Evolutionary conservation across 2,329 filamentous ascomycete species (phyloP).

Genomic region (Karstenula rhodostoma): DNA sequence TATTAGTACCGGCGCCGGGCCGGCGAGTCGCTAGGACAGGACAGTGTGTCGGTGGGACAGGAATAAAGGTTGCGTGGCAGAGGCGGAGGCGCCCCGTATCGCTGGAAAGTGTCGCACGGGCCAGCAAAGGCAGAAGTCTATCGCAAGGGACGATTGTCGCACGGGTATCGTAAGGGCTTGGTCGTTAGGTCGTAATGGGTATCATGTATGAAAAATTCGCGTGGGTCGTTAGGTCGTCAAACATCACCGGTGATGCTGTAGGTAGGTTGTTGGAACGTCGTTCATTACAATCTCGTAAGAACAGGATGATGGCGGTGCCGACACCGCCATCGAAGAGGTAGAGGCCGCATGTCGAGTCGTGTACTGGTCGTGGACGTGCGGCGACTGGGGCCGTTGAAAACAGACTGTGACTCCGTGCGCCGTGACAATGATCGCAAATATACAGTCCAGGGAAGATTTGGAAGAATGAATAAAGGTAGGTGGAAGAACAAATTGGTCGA

Average conservation of each 20-base stretch:
- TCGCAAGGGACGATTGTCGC: constrained; percentile 10
- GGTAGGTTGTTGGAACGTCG: constrained; percentile 32
- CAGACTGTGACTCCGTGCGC: constrained; percentile 5
- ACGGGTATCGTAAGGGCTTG: constrained; percentile 14
- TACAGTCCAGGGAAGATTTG: constrained; percentile 3
- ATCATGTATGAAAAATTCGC: constrained; percentile 15
- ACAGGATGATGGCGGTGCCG: constrained; percentile 7
- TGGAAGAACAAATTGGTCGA: background rate
- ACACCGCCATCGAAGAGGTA: constrained; percentile 4
- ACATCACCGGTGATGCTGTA: constrained; percentile 31
- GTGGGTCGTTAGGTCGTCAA: constrained; percentile 21
- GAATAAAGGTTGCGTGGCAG: background rate
- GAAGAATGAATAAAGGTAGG: background rate
- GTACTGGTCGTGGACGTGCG: constrained; percentile 13
- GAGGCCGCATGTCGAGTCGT: background rate
- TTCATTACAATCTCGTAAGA: constrained; percentile 36
- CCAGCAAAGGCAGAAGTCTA: background rate
- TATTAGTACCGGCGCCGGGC: constrained; percentile 9
- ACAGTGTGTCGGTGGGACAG: background rate
- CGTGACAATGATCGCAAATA: background rate
- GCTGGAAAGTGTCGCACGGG: constrained; percentile 4
- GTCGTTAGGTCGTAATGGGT: constrained; percentile 8
- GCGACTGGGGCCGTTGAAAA: background rate
- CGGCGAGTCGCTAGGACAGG: background rate
- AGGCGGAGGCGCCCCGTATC: constrained; percentile 1